Base-by-base conservation (phyloP, 768 basidiomycete genomes). In the Auriscalpium vulgare region DNA sequence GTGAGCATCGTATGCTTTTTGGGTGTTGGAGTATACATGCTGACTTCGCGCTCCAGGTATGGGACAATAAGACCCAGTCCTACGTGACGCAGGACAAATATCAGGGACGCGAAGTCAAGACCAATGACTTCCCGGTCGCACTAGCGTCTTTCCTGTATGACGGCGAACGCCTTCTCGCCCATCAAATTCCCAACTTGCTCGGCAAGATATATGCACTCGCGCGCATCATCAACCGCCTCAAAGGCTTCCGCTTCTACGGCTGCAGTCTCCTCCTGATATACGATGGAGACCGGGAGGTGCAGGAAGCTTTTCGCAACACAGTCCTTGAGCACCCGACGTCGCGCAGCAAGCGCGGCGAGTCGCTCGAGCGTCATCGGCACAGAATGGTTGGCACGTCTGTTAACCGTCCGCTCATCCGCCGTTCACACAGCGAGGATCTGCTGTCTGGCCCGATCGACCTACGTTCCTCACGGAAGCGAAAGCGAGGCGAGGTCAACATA, bases 211-310 rank as follows among this genome's bases (percentile, higher is more conserved):
- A 95, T 67, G 85, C 85, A n/a, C 82, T 99, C 49, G 95, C 95
- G 23, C 82, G 85, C 49, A 97, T 98, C 72, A 79, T 98, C 64
- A 78, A 85, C 67, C 82, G 88, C 8, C 75, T 99, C 58, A 89
- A 87, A 63, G 93, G 97, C n/a, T 99, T 91, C 73, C 84, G 97
- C 50, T 98, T 99, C 72, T 99, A 99, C 67, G 97, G 97, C 13
- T 97, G 95, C 72, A 93, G 90, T 61, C 81, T 99, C 47, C 83
- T 99, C 52, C 81, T 98, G 67, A 95, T 98, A 67, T 99, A 99
- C 69, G 97, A 99, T 67, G 97, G 97, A 44, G 95, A 98, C 67
- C 78, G 75, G 46, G 91, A 94, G 62, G 80, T 83, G 1, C 97
- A 98, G 70, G 87, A 91, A 63, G 78, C 76, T 17, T 85, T 87